Conservation (phyloP, 2,329 filamentous ascomycete genomes). For the Phaeoacremonium minimum region DNA sequence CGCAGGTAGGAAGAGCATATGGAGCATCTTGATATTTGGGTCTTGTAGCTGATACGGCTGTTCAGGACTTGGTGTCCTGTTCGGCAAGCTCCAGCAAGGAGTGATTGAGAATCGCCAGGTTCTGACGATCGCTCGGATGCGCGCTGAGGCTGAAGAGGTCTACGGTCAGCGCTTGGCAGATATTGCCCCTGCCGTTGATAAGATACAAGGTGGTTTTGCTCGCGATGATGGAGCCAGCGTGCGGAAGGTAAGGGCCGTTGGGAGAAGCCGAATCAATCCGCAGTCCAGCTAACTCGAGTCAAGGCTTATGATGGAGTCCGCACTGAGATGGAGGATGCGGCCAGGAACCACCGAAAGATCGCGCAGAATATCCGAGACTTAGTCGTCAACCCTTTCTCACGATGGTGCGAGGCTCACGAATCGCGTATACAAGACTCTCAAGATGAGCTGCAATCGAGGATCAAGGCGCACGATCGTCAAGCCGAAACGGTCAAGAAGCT, state of each 20-base stretch:
- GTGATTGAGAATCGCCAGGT: constrained; percentile 94
- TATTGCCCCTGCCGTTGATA: constrained; percentile 79
- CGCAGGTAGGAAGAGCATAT: constrained; percentile 58
- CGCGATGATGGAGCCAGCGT: constrained; percentile 94
- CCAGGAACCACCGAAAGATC: constrained; percentile 90
- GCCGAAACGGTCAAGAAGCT: constrained; percentile 88
- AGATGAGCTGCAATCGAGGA: constrained; percentile 84
- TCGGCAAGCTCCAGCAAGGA: constrained; percentile 94
- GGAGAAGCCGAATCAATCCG: neutral
- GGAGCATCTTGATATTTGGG: no score
- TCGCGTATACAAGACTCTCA: constrained; percentile 88
- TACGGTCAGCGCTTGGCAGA: constrained; percentile 79
- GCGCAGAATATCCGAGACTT: constrained; percentile 94
- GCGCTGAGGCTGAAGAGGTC: constrained; percentile 89
- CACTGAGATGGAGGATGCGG: constrained; percentile 85
- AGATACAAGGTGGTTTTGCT: constrained; percentile 75
- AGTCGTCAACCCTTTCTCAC: constrained; percentile 87
- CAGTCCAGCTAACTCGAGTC: constrained; percentile 10
- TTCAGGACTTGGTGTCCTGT: constrained; percentile 81
- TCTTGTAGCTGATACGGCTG: neutral
- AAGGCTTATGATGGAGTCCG: constrained; percentile 93
- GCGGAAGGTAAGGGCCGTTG: constrained; percentile 65
- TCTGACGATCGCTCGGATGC: constrained; percentile 84
- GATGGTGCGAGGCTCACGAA: constrained; percentile 96
- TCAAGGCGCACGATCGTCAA: constrained; percentile 92